Conservation (phyloP, 768 basidiomycete species). For the Agaricus subrufescens region DNA sequence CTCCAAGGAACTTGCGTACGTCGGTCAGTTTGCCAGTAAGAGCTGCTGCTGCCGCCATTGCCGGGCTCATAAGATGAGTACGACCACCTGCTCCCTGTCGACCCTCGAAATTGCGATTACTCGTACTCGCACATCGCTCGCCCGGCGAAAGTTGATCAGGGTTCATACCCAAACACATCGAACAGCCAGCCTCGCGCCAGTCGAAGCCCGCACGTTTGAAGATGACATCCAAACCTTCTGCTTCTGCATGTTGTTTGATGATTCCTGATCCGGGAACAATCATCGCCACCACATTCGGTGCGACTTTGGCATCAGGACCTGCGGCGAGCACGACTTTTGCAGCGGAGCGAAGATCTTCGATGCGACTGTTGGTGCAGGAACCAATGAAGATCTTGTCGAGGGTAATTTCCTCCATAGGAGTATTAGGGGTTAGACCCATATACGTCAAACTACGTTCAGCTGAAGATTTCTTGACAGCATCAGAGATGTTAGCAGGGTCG, state of each 20-base stretch:
- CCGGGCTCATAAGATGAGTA: slow-evolving; percentile 85
- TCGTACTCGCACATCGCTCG: slow-evolving; percentile 86
- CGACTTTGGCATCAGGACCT: slow-evolving; percentile 69
- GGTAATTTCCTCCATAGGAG: slow-evolving; percentile 70
- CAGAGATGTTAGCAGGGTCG: slow-evolving; percentile 62
- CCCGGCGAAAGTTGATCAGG: slow-evolving; percentile 84
- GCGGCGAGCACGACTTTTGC: slow-evolving; percentile 73
- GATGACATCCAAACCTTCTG: slow-evolving; percentile 79
- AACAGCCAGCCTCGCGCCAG: slow-evolving; percentile 94
- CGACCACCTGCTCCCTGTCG: slow-evolving; percentile 85
- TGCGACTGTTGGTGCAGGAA: slow-evolving; percentile 92
- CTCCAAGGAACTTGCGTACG: slow-evolving; percentile 69
- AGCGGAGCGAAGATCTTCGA: slow-evolving; percentile 88
- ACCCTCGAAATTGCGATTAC: slow-evolving; percentile 92
- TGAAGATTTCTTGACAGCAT: slow-evolving; percentile 60
- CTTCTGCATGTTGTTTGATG: slow-evolving; percentile 88
- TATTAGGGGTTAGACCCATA: slow-evolving; percentile 82
- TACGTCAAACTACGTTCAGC: slow-evolving; percentile 76
- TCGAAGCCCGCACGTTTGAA: slow-evolving; percentile 92
- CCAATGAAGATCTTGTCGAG: slow-evolving; percentile 93
- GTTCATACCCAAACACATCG: slow-evolving; percentile 97
- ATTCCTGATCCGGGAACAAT: slow-evolving; percentile 89
- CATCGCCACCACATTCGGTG: slow-evolving; percentile 78
- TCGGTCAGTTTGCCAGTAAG: slow-evolving; percentile 83
- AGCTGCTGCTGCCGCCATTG: slow-evolving; percentile 91